These are phyloP conservation scores for Wickerhamiella alocasiicola DNA, from an alignment of 805 yeast genomes.

Conservation along the genomic window DNA sequence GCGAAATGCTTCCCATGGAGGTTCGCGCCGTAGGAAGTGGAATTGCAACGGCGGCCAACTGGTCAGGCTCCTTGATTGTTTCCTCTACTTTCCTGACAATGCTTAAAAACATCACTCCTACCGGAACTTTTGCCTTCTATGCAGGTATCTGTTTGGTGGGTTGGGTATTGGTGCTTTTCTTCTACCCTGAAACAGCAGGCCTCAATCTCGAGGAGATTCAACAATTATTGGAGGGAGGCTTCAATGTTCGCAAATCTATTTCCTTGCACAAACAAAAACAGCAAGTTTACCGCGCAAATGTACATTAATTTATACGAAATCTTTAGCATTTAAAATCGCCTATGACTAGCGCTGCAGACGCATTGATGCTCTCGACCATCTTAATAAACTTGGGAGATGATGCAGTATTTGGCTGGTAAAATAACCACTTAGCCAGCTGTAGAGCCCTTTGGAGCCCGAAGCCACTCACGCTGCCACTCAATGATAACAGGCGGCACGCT, in stretches of 20 bases:
- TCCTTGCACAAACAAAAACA: slow-evolving; percentile 33
- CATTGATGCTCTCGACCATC: not conserved
- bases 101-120: slow-evolving; percentile 85
- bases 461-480: too few species aligned
- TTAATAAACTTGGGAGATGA: too few species aligned
- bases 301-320: not conserved
- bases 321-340: not conserved
- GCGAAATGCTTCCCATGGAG: slow-evolving; percentile 85
- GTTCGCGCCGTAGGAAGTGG: slow-evolving; percentile 90
- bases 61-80: slow-evolving; percentile 89
- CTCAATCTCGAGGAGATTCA: slow-evolving; percentile 88
- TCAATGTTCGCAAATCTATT: slow-evolving; percentile 60
- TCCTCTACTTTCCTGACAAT: slow-evolving; percentile 88
- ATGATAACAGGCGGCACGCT: too few species aligned
- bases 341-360: not conserved
- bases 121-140: slow-evolving; percentile 86
- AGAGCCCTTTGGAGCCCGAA: too few species aligned
- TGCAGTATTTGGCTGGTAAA: too few species aligned
- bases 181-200: slow-evolving; percentile 86
- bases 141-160: slow-evolving; percentile 71
- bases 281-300: slow-evolving; percentile 12
- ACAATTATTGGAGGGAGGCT: slow-evolving; percentile 66
- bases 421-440: too few species aligned
- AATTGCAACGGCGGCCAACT: slow-evolving; percentile 81
- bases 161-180: slow-evolving; percentile 60